These are phyloP conservation scores for Phytophthora meadii DNA, from an alignment of 352 stramenopile genomes.

Conservation along the genomic window DNA sequence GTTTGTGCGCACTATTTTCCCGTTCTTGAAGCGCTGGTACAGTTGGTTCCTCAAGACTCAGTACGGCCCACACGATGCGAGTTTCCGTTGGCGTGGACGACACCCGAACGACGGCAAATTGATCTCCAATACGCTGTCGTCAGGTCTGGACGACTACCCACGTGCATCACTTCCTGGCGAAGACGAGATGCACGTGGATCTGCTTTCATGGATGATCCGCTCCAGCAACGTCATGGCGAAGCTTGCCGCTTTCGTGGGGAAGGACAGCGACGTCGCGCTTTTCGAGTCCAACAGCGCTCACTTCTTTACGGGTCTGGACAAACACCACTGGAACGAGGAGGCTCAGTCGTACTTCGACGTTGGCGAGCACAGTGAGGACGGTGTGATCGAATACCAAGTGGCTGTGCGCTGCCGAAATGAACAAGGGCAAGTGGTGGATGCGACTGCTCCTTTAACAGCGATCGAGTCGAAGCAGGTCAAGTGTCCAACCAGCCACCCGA, in stretches of 20 bases:
- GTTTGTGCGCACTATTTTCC: constrained; percentile 64
- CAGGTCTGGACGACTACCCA: constrained; percentile 94
- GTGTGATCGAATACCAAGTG: constrained; percentile 69
- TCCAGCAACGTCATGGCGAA: constrained; percentile 63
- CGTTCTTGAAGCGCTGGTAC: constrained; percentile 83
- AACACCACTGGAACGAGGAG: constrained; percentile 77
- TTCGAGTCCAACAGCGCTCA: constrained; percentile 44
- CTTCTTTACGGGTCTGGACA: constrained; percentile 56
- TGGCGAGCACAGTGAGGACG: constrained; percentile 79
- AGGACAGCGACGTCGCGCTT: constrained; percentile 29
- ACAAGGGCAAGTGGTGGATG: constrained; percentile 48
- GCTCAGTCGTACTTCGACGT: constrained; percentile 81
- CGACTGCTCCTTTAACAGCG: constrained; percentile 42
- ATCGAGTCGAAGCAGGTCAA: constrained; percentile 43
- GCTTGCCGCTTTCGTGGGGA: constrained; percentile 47
- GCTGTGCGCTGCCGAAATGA: constrained; percentile 74
- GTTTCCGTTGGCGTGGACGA: constrained; percentile 87
- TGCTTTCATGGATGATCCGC: constrained; percentile 92
- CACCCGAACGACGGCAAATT: constrained; percentile 74
- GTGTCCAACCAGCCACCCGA: constrained; percentile 69
- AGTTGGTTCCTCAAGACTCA: constrained; percentile 78
- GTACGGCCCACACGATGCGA: constrained; percentile 47
- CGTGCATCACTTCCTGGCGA: constrained; percentile 71
- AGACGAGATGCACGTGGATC: constrained; percentile 91
- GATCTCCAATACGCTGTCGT: constrained; percentile 92